Base-by-base conservation (phyloP, 2,329 filamentous ascomycete genomes). In the Scolecobasidium constrictum region DNA sequence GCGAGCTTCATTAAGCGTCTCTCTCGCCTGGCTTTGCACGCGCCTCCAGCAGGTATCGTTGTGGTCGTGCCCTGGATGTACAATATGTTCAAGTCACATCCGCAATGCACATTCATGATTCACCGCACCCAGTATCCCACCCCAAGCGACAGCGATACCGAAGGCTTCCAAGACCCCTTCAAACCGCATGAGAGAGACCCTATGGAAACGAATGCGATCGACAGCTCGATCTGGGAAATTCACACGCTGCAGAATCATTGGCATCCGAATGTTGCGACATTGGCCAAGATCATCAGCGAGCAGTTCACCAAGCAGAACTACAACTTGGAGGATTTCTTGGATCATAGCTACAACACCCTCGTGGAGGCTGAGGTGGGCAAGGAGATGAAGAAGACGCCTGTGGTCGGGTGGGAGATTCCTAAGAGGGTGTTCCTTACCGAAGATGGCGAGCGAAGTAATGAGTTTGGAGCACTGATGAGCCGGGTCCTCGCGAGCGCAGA, bases 1-100 rank as follows among this genome's bases (percentile, higher is more conserved):
- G 90, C 92, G 11, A 94, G 87, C 62, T 98, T 98, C 63, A 80
- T 98, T 66, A 98, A 98, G 65, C 77, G 86, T n/a, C 72, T 98
- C 6, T 78, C 87, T 3, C 75, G 90, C 41, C 71, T 96, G 28
- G 77, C 85, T 13, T 72, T 98, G n/a, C 80, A 85, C 55, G 88
- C 86, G 0, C 90, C 93, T 2, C 92, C 93, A 2, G 79, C 85
- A 23, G 88, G 86, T 21, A 83, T 96, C 42, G 88, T 96, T 13
- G 81, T 80, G 42, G 79, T 94, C 36, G 72, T 96, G 7, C 93
- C 92, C 1, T 95, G 86, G 79, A 80, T 90, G 40, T 98, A 98
- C 69, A 98, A 98, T 63, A 73, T 94, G 52, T 73, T 98, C 59
- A 92, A 86, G 62, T 76, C 75, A 50, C 92, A 98, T 58, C 90